Evolutionary conservation across 176 grass and related monocot species (phyloP).

Genomic region (Otatea glauca): DNA sequence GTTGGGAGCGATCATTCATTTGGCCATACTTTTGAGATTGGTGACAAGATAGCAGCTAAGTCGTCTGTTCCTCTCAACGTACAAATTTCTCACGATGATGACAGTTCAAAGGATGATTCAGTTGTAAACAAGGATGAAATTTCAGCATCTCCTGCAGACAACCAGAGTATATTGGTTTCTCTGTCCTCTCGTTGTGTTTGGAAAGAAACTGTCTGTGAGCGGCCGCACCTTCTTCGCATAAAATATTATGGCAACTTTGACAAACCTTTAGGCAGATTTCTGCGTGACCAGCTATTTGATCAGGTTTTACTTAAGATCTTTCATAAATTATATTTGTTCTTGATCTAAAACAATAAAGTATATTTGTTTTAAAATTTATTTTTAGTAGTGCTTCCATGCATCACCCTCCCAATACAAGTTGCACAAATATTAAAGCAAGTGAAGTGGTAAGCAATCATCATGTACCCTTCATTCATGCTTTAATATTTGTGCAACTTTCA

Average conservation of each 20-base stretch:
- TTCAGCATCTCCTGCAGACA: conserved; percentile 79
- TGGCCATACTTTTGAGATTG: conserved; percentile 29
- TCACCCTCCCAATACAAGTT: too few relatives aligned
- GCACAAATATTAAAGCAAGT: too few relatives aligned
- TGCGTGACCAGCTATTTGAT: conserved; percentile 92
- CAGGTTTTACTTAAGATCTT: conserved; percentile 68
- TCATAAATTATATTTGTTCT: not conserved
- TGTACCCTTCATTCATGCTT: too few relatives aligned
- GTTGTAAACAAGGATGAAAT: conserved; percentile 64
- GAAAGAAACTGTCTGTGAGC: conserved; percentile 85
- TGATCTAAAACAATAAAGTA: not conserved
- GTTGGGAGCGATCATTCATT: conserved; percentile 22
- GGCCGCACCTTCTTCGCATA: conserved; percentile 85
- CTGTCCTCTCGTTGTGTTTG: conserved; percentile 83
- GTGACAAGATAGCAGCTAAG: conserved; percentile 30
- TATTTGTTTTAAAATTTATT: not conserved
- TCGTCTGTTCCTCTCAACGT: conserved; percentile 39
- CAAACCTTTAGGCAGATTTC: conserved; percentile 88
- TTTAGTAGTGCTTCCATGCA: too few relatives aligned
- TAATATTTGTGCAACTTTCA: not conserved
- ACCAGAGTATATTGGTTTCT: conserved; percentile 99
- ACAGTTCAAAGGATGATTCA: conserved; percentile 40
- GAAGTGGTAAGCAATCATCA: too few relatives aligned
- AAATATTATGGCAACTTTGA: conserved; percentile 97
- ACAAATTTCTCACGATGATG: conserved; percentile 55